Conservation (phyloP, 2,329 filamentous ascomycete species). For the Phaeosphaeria sp. region DNA sequence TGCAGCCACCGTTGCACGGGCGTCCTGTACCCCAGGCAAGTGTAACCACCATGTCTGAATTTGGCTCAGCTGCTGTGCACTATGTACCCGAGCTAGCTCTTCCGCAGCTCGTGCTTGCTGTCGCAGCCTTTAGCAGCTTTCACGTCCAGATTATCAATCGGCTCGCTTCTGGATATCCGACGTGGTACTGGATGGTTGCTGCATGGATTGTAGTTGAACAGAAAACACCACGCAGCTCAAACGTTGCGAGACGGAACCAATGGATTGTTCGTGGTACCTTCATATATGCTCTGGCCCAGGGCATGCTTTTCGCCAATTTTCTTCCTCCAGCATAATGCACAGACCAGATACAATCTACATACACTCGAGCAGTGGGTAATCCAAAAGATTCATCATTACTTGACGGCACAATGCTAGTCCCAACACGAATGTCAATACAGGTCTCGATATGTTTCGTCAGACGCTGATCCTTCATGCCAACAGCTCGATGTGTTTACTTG, state of each 20-base stretch:
- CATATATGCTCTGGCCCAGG: slow-evolving; percentile 84
- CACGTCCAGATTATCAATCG: slow-evolving; percentile 95
- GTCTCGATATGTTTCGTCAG: neutral
- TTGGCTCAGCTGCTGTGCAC: slow-evolving; percentile 8
- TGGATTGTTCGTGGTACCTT: slow-evolving; percentile 62
- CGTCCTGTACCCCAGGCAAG: slow-evolving; percentile 20
- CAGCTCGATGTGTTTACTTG: neutral
- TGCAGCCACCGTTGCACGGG: slow-evolving; percentile 40
- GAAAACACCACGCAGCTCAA: neutral
- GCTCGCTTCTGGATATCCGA: slow-evolving; percentile 83
- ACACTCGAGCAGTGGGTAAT: too few relatives aligned
- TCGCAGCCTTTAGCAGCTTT: slow-evolving; percentile 77
- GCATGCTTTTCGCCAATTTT: slow-evolving; percentile 84
- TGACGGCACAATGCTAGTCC: neutral
- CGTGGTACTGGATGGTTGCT: slow-evolving; percentile 88
- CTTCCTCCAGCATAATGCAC: slow-evolving; percentile 80
- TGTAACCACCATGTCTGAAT: slow-evolving; percentile 14
- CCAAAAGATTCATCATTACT: too few relatives aligned
- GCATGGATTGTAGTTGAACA: slow-evolving; percentile 22
- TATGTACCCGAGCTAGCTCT: slow-evolving; percentile 63
- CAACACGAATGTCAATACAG: neutral
- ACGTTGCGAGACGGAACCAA: slow-evolving; percentile 7
- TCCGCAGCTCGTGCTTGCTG: slow-evolving; percentile 74
- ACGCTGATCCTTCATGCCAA: neutral
- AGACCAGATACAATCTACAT: neutral